These are phyloP conservation scores for Pezicula radicicola DNA, from an alignment of 2,329 filamentous ascomycete species.

Conservation along the genomic window DNA sequence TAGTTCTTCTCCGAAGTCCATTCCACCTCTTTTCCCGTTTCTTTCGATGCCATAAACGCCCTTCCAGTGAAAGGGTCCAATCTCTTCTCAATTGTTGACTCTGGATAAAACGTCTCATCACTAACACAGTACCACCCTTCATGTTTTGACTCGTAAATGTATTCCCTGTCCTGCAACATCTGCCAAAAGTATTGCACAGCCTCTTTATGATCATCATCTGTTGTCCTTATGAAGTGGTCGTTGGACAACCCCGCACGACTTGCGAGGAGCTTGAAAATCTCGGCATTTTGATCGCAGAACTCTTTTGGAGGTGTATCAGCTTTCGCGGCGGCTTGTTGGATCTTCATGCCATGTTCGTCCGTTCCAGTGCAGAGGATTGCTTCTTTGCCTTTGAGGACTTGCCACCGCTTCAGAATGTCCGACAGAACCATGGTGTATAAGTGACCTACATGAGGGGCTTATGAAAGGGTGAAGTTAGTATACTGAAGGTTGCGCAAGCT, in stretches of 20 bases:
- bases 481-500: slow-evolving; percentile 1
- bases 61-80: slow-evolving; percentile 78
- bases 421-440: slow-evolving; percentile 89
- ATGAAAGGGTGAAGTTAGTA: slow-evolving; percentile 15
- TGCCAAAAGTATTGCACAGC: slow-evolving; percentile 90
- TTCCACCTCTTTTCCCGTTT: slow-evolving; percentile 90
- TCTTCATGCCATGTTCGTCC: slow-evolving; percentile 97
- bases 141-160: slow-evolving; percentile 82
- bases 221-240: slow-evolving; percentile 91
- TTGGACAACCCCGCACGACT: slow-evolving; percentile 66
- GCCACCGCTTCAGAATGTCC: slow-evolving; percentile 91
- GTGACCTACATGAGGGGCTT: slow-evolving; percentile 91
- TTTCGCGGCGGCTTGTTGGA: slow-evolving; percentile 78
- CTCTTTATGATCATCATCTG: slow-evolving; percentile 75
- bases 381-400: slow-evolving; percentile 67
- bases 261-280: slow-evolving; percentile 76
- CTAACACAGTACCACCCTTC: slow-evolving; percentile 96
- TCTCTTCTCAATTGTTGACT: slow-evolving; percentile 67
- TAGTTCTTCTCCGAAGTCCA: slow-evolving; percentile 94
- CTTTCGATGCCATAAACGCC: slow-evolving; percentile 77
- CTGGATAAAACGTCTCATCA: slow-evolving; percentile 94
- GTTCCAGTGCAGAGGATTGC: slow-evolving; percentile 86
- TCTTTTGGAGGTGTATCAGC: slow-evolving; percentile 70
- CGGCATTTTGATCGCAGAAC: slow-evolving; percentile 85
- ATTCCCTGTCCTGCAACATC: slow-evolving; percentile 69